Base-by-base conservation (phyloP, 768 basidiomycete genomes). In the Nevesoporus exiguus region DNA sequence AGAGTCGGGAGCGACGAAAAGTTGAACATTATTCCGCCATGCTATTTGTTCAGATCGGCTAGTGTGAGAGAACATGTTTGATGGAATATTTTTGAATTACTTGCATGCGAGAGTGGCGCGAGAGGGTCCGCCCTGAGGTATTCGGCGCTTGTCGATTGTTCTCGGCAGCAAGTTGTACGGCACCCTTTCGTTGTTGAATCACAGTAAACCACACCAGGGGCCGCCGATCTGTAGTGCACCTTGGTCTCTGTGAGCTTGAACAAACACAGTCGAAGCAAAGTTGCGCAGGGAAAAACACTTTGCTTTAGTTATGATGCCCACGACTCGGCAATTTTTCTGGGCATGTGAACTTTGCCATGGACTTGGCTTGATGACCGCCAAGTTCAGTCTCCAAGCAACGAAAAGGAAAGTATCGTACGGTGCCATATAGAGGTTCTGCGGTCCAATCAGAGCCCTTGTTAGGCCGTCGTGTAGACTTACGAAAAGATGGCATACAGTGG, bases 1-100 rank as follows among this genome's bases (percentile, higher is more conserved):
- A 41, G 25, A 22, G 47, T 40, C 25, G 24, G 56, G 21, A 55
- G 49, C 24, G 53, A 44, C 27, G 46, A 34, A 52, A 51, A 47
- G 33, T 22, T 5, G 14, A 36, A 31, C 47, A 36, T 22, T 24
- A 14, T 8, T 42, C 40, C 29, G 50, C 40, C 29, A 36, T 37
- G 31, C 34, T 62, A 39, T 66, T 67, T 59, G 46, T 59, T 51
- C 11, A 15, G 17, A 31, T 62, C 65, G 65, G 66, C 60, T 66
- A 65, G 48, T 44, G 49, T 58, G 61, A 65, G 39, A 40, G 52
- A 60, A 34, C 5, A 29, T 31, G 37, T 37, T 31, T 17, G 25
- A 34, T 19, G 14, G 29, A 19, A 15, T 14, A 34, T 17, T 7
- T n/a, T 43, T 29, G 25, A 43, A 43, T 42, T 25, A 14, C 15